Conservation (phyloP, 441 rosid genomes). For the Codiaeum variegatum region DNA sequence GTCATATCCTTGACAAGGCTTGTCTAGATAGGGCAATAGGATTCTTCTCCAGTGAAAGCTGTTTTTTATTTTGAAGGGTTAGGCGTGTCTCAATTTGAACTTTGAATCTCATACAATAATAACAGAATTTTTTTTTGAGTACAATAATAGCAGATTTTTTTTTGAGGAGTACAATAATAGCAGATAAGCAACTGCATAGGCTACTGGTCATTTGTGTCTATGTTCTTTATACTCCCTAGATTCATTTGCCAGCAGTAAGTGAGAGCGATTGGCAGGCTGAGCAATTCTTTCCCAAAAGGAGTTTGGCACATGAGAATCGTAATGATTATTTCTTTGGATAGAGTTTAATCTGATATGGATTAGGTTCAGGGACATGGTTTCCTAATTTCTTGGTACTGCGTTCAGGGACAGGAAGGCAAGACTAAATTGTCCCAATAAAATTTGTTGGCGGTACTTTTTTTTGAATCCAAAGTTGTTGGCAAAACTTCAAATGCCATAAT, state of each 20-base stretch:
- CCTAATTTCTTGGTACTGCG: neutral
- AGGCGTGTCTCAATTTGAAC: neutral
- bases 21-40: neutral
- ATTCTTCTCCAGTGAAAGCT: neutral
- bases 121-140: too few species aligned
- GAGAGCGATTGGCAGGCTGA: neutral
- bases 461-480: neutral
- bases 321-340: neutral
- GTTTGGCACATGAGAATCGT: neutral
- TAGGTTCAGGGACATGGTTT: neutral
- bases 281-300: neutral
- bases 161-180: too few species aligned
- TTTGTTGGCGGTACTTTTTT: neutral
- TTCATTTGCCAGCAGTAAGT: neutral
- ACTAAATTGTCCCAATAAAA: neutral
- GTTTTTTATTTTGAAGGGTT: neutral
- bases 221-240: neutral
- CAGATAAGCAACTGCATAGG: too few species aligned
- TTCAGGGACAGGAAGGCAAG: too few species aligned
- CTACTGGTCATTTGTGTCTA: too few species aligned
- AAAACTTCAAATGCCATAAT: too few species aligned
- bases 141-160: too few species aligned
- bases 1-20: neutral
- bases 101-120: too few species aligned
- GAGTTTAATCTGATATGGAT: neutral